phyloP scores from a whole-genome alignment of 1,139 yeast genomes.

The Geotrichum macrosporum region DNA sequence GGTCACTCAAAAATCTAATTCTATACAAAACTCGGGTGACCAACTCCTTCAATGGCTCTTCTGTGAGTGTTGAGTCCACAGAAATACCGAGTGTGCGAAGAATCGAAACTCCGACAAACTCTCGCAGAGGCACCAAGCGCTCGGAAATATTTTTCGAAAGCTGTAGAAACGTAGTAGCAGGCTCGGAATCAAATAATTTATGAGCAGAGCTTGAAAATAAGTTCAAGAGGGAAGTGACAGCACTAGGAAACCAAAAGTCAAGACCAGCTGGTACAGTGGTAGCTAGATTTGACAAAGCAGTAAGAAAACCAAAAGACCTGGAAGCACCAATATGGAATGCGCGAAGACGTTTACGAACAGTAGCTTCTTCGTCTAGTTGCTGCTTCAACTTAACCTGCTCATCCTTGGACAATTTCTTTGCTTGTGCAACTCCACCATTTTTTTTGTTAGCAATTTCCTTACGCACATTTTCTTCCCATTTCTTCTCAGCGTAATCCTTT shows the following conservation, averaged over 20 bases:
- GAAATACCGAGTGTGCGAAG: constrained; percentile 44
- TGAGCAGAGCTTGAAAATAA: constrained; percentile 43
- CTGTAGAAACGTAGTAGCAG: constrained; percentile 33
- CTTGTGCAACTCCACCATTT: constrained; percentile 28
- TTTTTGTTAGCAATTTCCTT: constrained; percentile 62
- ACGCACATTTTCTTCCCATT: constrained; percentile 86
- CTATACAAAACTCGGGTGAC: constrained; percentile 67
- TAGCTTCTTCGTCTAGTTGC: constrained; percentile 58
- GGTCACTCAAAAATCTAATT: constrained; percentile 70
- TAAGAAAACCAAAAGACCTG: constrained; percentile 52
- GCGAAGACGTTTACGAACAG: constrained; percentile 49
- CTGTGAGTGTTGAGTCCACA: constrained; percentile 38
- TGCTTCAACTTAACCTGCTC: constrained; percentile 59
- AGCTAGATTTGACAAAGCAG: constrained; percentile 50
- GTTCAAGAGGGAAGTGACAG: constrained; percentile 44
- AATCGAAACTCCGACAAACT: constrained; percentile 62
- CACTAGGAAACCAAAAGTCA: constrained; percentile 64
- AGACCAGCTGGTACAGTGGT: constrained; percentile 62
- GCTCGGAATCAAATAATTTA: constrained; percentile 33
- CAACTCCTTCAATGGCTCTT: constrained; percentile 52
- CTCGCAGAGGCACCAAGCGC: constrained; percentile 50
- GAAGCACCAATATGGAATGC: constrained; percentile 40
- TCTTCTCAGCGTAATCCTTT: constrained; percentile 76
- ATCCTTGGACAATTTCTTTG: constrained; percentile 66
- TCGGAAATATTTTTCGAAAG: constrained; percentile 38